phyloP scores from a whole-genome alignment of 768 basidiomycete genomes.

The Rubroboletus satanas region DNA sequence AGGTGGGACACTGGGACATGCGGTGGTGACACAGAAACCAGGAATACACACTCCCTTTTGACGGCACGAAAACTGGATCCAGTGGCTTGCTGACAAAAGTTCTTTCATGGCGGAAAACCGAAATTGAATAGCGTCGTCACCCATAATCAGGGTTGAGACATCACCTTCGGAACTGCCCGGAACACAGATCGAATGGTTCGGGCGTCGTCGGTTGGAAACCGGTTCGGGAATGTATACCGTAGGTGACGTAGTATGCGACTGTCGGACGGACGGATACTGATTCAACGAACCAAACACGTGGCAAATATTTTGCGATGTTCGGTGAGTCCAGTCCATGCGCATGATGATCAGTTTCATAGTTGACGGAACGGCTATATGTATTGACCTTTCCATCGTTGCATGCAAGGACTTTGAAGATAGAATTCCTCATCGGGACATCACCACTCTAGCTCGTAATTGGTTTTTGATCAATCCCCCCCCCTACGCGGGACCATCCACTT shows the following conservation, averaged over 20 bases:
- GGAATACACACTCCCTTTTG: too few species aligned
- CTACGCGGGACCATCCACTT: neutral
- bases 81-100: neutral
- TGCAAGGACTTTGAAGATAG: neutral
- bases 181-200: neutral
- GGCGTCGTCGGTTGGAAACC: slow-evolving; percentile 1
- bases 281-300: neutral
- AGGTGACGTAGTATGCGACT: neutral
- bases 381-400: neutral
- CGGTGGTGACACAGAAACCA: neutral
- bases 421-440: slow-evolving; percentile 1
- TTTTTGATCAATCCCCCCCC: neutral
- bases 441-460: neutral
- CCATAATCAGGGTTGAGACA: neutral
- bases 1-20: neutral
- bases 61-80: neutral
- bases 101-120: neutral
- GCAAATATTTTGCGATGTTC: neutral
- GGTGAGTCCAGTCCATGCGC: neutral
- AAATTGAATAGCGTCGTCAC: neutral
- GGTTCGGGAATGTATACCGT: neutral
- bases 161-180: slow-evolving; percentile 5
- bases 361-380: neutral
- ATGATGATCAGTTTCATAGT: neutral
- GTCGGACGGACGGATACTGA: neutral